Evolutionary conservation across 164 flowering plant genomes (phyloP).

Genomic region (Liriodendron chinense): DNA sequence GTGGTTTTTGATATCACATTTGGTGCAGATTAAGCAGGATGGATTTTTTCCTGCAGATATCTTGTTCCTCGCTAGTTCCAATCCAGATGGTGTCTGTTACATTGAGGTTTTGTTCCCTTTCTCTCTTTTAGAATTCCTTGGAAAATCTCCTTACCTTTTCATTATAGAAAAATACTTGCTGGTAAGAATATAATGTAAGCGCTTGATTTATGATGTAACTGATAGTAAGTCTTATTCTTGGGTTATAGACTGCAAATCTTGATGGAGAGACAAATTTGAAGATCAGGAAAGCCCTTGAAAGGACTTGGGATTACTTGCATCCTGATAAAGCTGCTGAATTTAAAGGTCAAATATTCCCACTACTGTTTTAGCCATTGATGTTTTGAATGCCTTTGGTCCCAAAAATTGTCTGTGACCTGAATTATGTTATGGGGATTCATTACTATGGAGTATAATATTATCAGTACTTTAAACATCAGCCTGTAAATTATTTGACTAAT

Average conservation of each 20-base stretch:
- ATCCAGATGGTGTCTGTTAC: slow-evolving; percentile 95
- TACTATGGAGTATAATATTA: not conserved
- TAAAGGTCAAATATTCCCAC: slow-evolving; percentile 46
- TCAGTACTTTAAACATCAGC: not conserved
- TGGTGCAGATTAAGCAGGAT: slow-evolving; percentile 82
- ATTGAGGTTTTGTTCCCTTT: slow-evolving; percentile 55
- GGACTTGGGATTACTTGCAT: slow-evolving; percentile 91
- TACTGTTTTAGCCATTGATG: not conserved
- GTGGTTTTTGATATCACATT: not conserved
- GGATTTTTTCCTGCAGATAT: slow-evolving; percentile 92
- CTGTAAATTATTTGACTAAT: not conserved
- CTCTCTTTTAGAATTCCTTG: not conserved
- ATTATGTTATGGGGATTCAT: not conserved
- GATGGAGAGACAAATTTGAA: slow-evolving; percentile 98
- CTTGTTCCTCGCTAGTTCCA: slow-evolving; percentile 83
- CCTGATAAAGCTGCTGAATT: slow-evolving; percentile 88
- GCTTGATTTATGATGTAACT: not conserved
- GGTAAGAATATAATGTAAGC: not conserved
- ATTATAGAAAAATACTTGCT: not conserved
- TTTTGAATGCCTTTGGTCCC: not conserved
- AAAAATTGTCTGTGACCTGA: not conserved
- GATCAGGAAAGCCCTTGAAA: slow-evolving; percentile 93
- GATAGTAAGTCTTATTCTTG: not conserved
- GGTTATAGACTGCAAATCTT: slow-evolving; percentile 84
- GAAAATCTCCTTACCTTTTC: not conserved